Percentiles rank a stretch among this genome's conserved stretches.
These are phyloP conservation scores for Quercus variabilis DNA, from an alignment of 306 rosid genomes.

Conservation along the genomic window DNA sequence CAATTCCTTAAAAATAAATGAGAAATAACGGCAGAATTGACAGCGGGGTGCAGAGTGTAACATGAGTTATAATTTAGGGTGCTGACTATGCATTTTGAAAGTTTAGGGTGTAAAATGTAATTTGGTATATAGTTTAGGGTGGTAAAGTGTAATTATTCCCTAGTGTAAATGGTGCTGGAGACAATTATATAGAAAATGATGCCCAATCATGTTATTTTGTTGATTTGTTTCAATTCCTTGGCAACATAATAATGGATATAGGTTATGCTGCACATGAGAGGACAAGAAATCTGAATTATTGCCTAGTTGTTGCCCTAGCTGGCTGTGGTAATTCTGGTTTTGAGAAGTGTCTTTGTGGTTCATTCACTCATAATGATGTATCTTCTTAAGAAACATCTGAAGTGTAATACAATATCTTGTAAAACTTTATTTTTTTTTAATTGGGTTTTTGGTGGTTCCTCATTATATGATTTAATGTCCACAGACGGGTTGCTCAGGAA, in stretches of 20 bases:
- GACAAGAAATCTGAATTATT: neutral
- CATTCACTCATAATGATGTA: neutral
- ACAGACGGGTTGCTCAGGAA: slow-evolving; percentile 89
- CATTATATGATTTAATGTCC: slow-evolving; percentile 21
- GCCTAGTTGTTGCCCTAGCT: neutral
- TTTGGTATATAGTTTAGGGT: too few relatives aligned
- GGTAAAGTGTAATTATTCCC: too few relatives aligned
- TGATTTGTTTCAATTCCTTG: neutral
- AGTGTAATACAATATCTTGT: neutral
- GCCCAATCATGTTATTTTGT: neutral
- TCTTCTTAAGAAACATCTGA: neutral
- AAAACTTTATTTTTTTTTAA: too few relatives aligned
- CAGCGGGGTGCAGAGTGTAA: rapidly evolving
- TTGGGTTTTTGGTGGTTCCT: neutral
- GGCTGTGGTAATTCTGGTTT: neutral
- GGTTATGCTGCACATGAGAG: neutral
- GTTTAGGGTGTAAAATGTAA: too few relatives aligned
- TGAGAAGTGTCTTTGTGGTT: neutral
- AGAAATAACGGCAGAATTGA: too few relatives aligned
- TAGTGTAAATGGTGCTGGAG: neutral
- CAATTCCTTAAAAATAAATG: too few relatives aligned
- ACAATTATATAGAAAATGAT: neutral
- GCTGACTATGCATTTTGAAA: too few relatives aligned
- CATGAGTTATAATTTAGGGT: too few relatives aligned
- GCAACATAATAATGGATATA: neutral